Conservation (phyloP, 371 early-diverging fungal genomes). For the Ordospora colligata region DNA sequence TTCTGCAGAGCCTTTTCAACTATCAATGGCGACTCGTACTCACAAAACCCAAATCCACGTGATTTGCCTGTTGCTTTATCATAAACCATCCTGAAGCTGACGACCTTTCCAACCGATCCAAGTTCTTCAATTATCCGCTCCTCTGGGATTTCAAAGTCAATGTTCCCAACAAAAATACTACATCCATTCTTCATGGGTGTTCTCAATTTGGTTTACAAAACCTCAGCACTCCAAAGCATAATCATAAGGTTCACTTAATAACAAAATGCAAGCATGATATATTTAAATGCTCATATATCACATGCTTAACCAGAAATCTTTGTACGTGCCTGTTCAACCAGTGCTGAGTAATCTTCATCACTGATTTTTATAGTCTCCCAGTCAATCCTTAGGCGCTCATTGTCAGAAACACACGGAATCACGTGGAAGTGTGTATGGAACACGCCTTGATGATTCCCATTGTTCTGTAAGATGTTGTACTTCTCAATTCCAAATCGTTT, state of each 20-base stretch:
- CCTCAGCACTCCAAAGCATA: not conserved
- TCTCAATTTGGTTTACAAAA: not conserved
- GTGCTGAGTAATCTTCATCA: constrained; percentile 28
- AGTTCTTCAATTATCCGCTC: constrained; percentile 60
- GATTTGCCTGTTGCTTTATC: constrained; percentile 62
- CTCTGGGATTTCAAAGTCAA: constrained; percentile 62
- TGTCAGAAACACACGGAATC: constrained; percentile 39
- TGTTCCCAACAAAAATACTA: constrained; percentile 62
- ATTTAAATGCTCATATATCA: too few relatives aligned
- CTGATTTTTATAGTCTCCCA: not conserved
- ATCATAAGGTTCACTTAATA: too few relatives aligned
- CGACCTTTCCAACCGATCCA: constrained; percentile 60
- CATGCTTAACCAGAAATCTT: not conserved
- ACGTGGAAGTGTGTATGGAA: constrained; percentile 61
- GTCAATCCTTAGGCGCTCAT: constrained; percentile 31
- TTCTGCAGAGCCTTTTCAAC: constrained; percentile 61
- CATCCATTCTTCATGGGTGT: constrained; percentile 60
- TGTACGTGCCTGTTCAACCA: not conserved
- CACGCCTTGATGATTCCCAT: constrained; percentile 54
- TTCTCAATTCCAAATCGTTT: constrained; percentile 31
- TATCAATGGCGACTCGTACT: constrained; percentile 61
- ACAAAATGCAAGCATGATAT: too few relatives aligned
- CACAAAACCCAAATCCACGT: constrained; percentile 63
- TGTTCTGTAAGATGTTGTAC: constrained; percentile 61
- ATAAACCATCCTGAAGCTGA: constrained; percentile 57